Evolutionary conservation across 2,329 filamentous ascomycete species (phyloP), one percentile per base, ranked within the genome.

Genomic region (Sarocladiaceae sp.): DNA sequence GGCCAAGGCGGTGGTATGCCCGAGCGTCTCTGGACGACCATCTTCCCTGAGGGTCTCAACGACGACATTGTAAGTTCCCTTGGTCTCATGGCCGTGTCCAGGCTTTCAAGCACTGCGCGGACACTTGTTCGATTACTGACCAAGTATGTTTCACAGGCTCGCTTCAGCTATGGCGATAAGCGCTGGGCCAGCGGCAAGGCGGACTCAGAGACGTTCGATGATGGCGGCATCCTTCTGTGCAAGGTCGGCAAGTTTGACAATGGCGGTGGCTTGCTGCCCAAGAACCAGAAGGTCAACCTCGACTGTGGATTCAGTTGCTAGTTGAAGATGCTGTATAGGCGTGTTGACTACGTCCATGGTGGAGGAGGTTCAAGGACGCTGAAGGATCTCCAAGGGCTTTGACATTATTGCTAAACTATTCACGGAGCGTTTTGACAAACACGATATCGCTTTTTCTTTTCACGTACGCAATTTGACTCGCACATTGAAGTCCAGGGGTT

Each of bases 401-500:
- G n/a, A n/a, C n/a, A n/a, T n/a, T n/a, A n/a, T n/a, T n/a, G n/a
- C n/a, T n/a, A n/a, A n/a, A n/a, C n/a, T n/a, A n/a, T n/a, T n/a
- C n/a, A n/a, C n/a, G n/a, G n/a, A n/a, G n/a, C n/a, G n/a, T n/a
- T n/a, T n/a, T n/a, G n/a, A n/a, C n/a, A n/a, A n/a, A n/a, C n/a
- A n/a, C n/a, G n/a, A n/a, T n/a, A n/a, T n/a, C n/a, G n/a, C n/a
- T n/a, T n/a, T n/a, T n/a, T n/a, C n/a, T n/a, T n/a, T n/a, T n/a
- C n/a, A n/a, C n/a, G n/a, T n/a, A n/a, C n/a, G n/a, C n/a, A n/a
- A n/a, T n/a, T n/a, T n/a, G 33, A n/a, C n/a, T n/a, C n/a, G n/a
- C n/a, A 43, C 27, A 10, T 43, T 43, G 42, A 37, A 45, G 24
- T 45, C 15, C 33, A 24, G 11, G 13, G 43, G 43, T 33, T 37